These are phyloP conservation scores for Cystobasidium onofrii DNA, from an alignment of 768 basidiomycete species.

Conservation along the genomic window DNA sequence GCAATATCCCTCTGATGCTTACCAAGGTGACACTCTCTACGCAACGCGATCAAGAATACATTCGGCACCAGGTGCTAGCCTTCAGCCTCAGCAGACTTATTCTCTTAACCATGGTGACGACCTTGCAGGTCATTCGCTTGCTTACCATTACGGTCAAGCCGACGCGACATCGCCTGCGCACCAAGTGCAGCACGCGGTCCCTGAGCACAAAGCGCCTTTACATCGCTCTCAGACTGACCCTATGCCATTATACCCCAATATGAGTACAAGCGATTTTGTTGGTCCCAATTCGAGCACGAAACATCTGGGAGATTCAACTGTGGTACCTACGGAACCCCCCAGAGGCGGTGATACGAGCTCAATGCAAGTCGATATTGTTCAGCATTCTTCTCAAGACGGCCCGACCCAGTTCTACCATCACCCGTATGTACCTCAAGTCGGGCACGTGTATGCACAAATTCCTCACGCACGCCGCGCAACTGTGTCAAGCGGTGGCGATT, in stretches of 20 bases:
- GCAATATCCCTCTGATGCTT: background rate
- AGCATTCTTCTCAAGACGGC: background rate
- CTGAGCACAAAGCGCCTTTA: background rate
- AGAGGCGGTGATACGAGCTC: background rate
- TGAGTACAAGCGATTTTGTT: background rate
- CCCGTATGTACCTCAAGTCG: background rate
- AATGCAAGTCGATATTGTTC: background rate
- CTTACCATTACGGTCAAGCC: background rate
- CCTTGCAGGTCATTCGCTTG: background rate
- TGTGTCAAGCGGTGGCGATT: background rate
- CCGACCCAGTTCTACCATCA: background rate
- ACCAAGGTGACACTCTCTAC: background rate
- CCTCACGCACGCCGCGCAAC: background rate
- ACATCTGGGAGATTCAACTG: background rate
- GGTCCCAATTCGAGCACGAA: background rate
- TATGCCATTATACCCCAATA: background rate
- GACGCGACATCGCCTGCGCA: background rate
- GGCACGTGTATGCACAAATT: background rate
- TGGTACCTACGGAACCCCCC: background rate
- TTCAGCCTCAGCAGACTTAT: background rate
- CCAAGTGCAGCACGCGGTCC: background rate
- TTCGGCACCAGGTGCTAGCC: background rate
- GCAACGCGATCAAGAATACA: background rate
- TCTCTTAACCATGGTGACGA: background rate
- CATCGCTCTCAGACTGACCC: slow-evolving; percentile 24